These are phyloP conservation scores for Rhizophora apiculata DNA, from an alignment of 345 rosid species.

Conservation along the genomic window DNA sequence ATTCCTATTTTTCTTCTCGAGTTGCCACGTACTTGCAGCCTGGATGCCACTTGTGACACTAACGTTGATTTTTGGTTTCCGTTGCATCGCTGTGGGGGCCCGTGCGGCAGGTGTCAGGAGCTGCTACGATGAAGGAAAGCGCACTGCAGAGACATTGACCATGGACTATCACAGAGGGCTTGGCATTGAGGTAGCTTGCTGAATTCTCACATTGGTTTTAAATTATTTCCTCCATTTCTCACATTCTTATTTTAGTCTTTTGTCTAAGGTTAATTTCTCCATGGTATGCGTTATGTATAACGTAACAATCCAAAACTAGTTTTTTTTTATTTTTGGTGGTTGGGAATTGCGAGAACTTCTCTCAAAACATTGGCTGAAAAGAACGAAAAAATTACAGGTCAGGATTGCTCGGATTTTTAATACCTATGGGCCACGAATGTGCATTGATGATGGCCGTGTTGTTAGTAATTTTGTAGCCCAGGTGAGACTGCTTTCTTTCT, in stretches of 20 bases:
- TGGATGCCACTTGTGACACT: not conserved
- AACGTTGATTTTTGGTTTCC: not conserved
- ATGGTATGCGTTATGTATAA: too few species aligned
- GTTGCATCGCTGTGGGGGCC: not conserved
- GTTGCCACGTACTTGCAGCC: not conserved
- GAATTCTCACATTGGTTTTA: not conserved
- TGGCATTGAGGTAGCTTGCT: conserved; percentile 73
- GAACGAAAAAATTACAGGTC: conserved; percentile 34
- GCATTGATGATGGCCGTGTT: conserved; percentile 85
- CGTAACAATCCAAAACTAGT: not conserved
- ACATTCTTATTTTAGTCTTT: not conserved
- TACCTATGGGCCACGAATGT: conserved; percentile 88
- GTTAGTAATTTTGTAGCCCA: conserved; percentile 89
- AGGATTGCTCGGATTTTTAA: conserved; percentile 83
- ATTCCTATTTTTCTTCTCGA: not conserved
- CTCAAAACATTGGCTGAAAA: not conserved
- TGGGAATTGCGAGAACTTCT: too few species aligned
- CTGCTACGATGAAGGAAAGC: conserved; percentile 86
- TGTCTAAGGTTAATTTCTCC: not conserved
- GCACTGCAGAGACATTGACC: conserved; percentile 75
- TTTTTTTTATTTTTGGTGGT: not conserved
- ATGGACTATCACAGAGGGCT: conserved; percentile 82
- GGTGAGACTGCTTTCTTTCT: conserved; percentile 24
- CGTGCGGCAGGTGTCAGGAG: conserved; percentile 59
- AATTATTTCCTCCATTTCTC: not conserved